These are phyloP conservation scores for Penicillium turbatum DNA, from an alignment of 495 filamentous ascomycete genomes.

Conservation along the genomic window DNA sequence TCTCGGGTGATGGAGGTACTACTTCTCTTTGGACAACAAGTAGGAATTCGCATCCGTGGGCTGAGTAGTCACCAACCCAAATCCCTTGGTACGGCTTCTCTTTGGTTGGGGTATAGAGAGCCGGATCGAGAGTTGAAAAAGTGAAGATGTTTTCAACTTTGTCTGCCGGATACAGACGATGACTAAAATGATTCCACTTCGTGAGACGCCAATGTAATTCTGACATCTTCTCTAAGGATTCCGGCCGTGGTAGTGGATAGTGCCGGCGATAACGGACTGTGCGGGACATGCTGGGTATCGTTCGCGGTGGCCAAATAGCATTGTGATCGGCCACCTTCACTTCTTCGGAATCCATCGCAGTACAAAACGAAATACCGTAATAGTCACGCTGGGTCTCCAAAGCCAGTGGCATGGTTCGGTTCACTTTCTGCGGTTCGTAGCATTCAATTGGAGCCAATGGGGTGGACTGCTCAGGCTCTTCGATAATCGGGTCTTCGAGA, in stretches of 20 bases:
- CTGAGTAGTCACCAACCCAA: conserved; percentile 87
- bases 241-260: conserved; percentile 37
- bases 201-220: conserved; percentile 66
- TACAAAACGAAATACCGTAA: conserved; percentile 40
- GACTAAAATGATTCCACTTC: conserved; percentile 61
- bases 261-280: conserved; percentile 22
- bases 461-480: conserved; percentile 11
- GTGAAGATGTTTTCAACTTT: conserved; percentile 66
- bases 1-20: not conserved
- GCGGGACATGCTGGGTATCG: conserved; percentile 54
- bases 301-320: conserved; percentile 69
- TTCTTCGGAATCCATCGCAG: conserved; percentile 29
- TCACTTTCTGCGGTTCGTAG: conserved; percentile 11
- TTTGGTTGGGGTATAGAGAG: conserved; percentile 69
- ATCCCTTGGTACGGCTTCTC: conserved; percentile 81
- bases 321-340: conserved; percentile 29
- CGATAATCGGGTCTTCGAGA: conserved; percentile 35
- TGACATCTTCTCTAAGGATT: conserved; percentile 48
- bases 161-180: conserved; percentile 33
- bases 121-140: conserved; percentile 68
- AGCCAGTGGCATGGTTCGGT: conserved; percentile 53
- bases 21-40: conserved; percentile 68
- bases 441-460: conserved; percentile 22
- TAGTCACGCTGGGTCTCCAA: conserved; percentile 42
- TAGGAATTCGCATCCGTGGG: conserved; percentile 85